A percentile compares a stretch with the other conserved stretches of the same genome.
Evolutionary conservation across 192 early-diverging fungal genomes (phyloP).

Genomic region (Rhizophagus sp.): DNA sequence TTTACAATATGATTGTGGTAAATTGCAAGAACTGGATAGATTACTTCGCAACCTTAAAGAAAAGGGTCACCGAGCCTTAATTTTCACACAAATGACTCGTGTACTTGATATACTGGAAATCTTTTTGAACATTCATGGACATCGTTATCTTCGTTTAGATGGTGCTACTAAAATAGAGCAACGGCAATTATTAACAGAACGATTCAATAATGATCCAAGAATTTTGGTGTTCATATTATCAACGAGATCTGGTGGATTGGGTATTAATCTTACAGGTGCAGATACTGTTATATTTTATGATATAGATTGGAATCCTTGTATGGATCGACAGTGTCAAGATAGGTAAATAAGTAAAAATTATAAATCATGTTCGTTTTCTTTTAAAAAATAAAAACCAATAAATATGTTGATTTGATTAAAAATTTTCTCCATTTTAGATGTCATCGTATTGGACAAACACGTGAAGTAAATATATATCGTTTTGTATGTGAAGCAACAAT

Average conservation of each 20-base stretch:
- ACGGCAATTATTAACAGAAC: conserved; percentile 58
- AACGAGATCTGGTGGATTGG: conserved; percentile 73
- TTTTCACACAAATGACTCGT: conserved; percentile 72
- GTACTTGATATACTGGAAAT: conserved; percentile 65
- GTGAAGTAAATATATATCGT: conserved; percentile 78
- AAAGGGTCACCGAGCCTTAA: conserved; percentile 63
- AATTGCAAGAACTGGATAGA: conserved; percentile 61
- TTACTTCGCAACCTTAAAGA: conserved; percentile 56
- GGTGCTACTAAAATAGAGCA: conserved; percentile 62
- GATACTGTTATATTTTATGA: conserved; percentile 82
- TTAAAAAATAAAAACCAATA: too few relatives aligned
- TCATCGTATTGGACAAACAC: conserved; percentile 68
- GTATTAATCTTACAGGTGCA: conserved; percentile 77
- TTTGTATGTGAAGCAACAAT: conserved; percentile 72
- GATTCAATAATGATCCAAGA: conserved; percentile 59
- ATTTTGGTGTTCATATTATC: conserved; percentile 62
- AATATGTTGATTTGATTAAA: too few relatives aligned
- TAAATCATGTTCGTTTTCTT: too few relatives aligned
- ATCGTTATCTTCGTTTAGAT: conserved; percentile 62
- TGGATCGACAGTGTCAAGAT: conserved; percentile 74
- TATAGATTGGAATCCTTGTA: conserved; percentile 77
- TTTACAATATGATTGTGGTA: conserved; percentile 85
- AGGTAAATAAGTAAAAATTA: conserved; percentile 32
- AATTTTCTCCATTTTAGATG: conserved; percentile 37
- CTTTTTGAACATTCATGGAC: conserved; percentile 69